A percentile compares a stretch with the other conserved stretches of the same genome.
Evolutionary conservation across 2,329 filamentous ascomycete genomes (phyloP).

Genomic region (Colletotrichum camelliae): DNA sequence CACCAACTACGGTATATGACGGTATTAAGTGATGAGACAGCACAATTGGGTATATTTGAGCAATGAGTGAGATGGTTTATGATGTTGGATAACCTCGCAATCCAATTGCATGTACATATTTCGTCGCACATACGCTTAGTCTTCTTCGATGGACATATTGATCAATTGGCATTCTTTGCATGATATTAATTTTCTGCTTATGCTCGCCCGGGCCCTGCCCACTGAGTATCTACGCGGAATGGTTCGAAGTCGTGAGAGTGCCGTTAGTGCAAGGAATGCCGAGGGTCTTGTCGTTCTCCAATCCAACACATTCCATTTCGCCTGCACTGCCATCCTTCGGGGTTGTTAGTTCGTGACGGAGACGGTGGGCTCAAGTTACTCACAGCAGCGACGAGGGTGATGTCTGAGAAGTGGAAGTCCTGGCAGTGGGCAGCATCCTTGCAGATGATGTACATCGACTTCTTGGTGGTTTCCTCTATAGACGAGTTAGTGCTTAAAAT

Average conservation of each 20-base stretch:
- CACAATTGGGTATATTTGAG: neutral
- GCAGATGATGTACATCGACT: constrained; percentile 2
- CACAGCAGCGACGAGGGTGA: neutral
- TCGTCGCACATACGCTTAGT: neutral
- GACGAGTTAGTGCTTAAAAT: neutral
- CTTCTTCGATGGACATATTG: neutral
- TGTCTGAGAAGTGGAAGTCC: neutral
- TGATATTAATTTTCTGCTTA: neutral
- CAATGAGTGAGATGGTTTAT: neutral
- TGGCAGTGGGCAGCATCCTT: constrained; percentile 10
- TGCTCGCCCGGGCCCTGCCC: neutral
- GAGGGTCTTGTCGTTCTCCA: neutral
- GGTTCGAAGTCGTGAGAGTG: neutral
- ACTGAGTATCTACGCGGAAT: neutral
- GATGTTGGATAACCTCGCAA: neutral
- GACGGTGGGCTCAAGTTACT: neutral
- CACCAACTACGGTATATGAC: neutral
- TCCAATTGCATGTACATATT: neutral
- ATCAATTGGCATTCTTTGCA: neutral
- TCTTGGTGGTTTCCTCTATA: neutral
- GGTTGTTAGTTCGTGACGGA: neutral
- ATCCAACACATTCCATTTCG: constrained; percentile 1
- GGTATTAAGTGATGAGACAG: neutral
- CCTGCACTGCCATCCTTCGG: neutral
- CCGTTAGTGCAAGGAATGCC: constrained; percentile 11